Percentiles rank a stretch among this genome's conserved stretches.
Conservation (phyloP, 2,329 filamentous ascomycete species). For the Monosporascus sp. region DNA sequence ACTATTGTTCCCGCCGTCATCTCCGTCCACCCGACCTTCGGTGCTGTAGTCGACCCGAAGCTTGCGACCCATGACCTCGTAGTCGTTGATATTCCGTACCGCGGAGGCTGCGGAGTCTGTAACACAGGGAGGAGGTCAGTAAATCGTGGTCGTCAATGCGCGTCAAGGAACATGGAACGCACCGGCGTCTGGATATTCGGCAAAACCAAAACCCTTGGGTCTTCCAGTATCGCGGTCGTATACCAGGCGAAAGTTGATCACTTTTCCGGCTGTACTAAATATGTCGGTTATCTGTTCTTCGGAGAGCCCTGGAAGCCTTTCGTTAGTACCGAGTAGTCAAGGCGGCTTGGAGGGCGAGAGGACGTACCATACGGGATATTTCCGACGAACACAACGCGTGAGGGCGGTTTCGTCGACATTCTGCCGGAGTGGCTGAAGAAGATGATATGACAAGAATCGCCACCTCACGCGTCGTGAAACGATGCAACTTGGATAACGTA, state of each 20-base stretch:
- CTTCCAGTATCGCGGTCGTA: constrained; percentile 93
- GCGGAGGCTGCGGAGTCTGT: constrained; percentile 79
- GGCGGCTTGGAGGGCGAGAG: not conserved
- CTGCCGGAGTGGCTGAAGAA: constrained; percentile 23
- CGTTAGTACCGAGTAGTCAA: not conserved
- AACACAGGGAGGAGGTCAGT: constrained; percentile 1
- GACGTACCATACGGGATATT: constrained; percentile 73
- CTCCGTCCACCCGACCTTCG: constrained; percentile 71
- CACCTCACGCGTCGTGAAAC: not conserved
- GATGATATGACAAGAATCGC: not conserved
- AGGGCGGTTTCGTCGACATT: constrained; percentile 70
- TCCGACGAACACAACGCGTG: constrained; percentile 76
- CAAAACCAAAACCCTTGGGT: constrained; percentile 94
- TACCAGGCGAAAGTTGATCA: constrained; percentile 86
- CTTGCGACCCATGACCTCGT: constrained; percentile 91
- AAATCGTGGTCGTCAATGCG: not conserved
- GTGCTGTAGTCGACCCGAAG: constrained; percentile 94
- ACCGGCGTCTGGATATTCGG: constrained; percentile 91
- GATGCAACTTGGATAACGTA: not conserved
- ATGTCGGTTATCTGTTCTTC: constrained; percentile 96
- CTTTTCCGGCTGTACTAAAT: constrained; percentile 83
- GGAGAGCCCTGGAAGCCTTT: constrained; percentile 63
- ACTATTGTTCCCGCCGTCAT: constrained; percentile 34
- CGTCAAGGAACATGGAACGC: constrained; percentile 15
- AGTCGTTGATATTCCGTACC: constrained; percentile 90